Evolutionary conservation across 106 monocot genomes (phyloP).

Genomic region (Dioscorea dumetorum): DNA sequence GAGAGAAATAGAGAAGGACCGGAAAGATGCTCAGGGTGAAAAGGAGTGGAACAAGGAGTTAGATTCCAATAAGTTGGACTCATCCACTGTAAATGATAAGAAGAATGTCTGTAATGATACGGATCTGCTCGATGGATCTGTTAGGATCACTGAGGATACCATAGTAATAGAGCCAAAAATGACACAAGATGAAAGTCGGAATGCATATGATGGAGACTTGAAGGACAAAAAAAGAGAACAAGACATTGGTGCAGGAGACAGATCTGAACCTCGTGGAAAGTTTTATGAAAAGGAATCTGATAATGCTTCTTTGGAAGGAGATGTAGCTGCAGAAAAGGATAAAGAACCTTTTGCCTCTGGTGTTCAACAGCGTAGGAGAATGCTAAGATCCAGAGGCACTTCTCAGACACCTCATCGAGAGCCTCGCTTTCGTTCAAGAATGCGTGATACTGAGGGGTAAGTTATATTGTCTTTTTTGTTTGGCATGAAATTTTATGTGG

Average conservation of each 20-base stretch:
- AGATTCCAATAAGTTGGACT: slow-evolving; percentile 33
- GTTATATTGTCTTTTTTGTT: background rate
- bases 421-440: slow-evolving; percentile 61
- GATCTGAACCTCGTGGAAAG: slow-evolving; percentile 30
- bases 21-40: slow-evolving; percentile 44
- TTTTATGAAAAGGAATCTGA: slow-evolving; percentile 60
- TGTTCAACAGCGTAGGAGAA: slow-evolving; percentile 63
- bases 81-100: slow-evolving; percentile 39
- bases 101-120: slow-evolving; percentile 27
- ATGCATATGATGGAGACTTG: slow-evolving; percentile 32
- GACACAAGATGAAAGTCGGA: slow-evolving; percentile 56
- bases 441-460: slow-evolving; percentile 81
- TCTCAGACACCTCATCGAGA: slow-evolving; percentile 52
- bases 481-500: too few relatives aligned
- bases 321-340: slow-evolving; percentile 55
- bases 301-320: slow-evolving; percentile 24
- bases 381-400: slow-evolving; percentile 53
- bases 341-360: slow-evolving; percentile 58
- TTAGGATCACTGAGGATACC: slow-evolving; percentile 36
- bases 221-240: slow-evolving; percentile 64
- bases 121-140: slow-evolving; percentile 28
- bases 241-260: slow-evolving; percentile 50
- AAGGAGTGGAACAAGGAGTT: slow-evolving; percentile 49
- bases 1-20: slow-evolving; percentile 50
- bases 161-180: slow-evolving; percentile 33